phyloP scores from a whole-genome alignment of 306 rosid species.

The Carpinus viminea region DNA sequence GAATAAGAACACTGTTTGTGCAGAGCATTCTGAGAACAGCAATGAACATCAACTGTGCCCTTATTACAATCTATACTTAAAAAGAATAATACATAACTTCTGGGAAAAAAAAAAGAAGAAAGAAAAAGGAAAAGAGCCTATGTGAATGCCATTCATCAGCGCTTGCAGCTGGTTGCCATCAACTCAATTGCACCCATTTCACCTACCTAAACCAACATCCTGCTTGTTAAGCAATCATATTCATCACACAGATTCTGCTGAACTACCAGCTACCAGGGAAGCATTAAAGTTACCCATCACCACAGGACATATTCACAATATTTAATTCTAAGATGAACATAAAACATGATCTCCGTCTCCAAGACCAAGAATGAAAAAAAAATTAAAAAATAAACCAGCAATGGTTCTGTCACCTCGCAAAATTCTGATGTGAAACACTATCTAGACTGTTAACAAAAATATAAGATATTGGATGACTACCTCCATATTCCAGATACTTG shows the following conservation, averaged over 20 bases:
- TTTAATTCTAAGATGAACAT: neutral
- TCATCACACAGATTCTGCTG: neutral
- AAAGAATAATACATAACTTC: neutral
- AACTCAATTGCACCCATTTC: neutral
- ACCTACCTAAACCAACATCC: constrained; percentile 15
- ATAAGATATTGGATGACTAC: neutral
- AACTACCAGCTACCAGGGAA: constrained; percentile 1
- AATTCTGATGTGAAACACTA: neutral
- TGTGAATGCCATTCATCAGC: neutral
- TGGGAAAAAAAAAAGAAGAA: neutral
- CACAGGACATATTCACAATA: neutral
- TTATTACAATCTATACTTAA: neutral
- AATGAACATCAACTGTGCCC: neutral
- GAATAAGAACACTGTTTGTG: neutral
- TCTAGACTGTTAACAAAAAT: neutral
- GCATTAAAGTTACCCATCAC: neutral
- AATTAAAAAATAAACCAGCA: neutral
- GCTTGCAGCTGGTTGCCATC: constrained; percentile 14
- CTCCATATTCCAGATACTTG: neutral
- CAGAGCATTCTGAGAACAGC: constrained; percentile 4
- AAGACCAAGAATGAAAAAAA: neutral
- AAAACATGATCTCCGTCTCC: neutral
- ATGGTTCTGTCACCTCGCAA: neutral
- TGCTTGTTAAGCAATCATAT: neutral
- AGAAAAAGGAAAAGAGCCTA: neutral